Percentiles rank a stretch among this genome's conserved stretches.
These are phyloP conservation scores for Tylopilus plumbeoviolaceoides DNA, from an alignment of 768 basidiomycete genomes.

Conservation along the genomic window DNA sequence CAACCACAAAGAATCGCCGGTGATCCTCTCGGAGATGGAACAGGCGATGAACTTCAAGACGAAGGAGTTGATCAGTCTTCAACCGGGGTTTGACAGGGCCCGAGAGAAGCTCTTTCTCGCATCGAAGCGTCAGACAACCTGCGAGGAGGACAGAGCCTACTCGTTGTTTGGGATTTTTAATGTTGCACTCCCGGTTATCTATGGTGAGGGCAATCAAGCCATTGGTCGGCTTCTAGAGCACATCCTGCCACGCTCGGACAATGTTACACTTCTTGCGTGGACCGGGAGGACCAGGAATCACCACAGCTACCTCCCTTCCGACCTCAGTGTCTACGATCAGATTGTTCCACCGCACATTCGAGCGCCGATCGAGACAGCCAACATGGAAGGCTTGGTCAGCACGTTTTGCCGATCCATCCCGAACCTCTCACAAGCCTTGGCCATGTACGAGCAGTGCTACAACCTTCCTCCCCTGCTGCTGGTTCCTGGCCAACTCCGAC, in stretches of 20 bases:
- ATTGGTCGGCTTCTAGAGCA: neutral
- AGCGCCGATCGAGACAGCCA: too few species aligned
- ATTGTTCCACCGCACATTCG: neutral
- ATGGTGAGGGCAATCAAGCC: slow-evolving; percentile 10
- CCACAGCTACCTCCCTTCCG: neutral
- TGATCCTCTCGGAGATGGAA: slow-evolving; percentile 2
- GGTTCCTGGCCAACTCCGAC: neutral
- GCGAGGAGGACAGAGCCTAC: slow-evolving; percentile 14
- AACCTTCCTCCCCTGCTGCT: neutral
- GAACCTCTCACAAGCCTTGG: neutral
- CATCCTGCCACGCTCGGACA: neutral
- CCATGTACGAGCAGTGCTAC: neutral
- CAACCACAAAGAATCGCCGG: slow-evolving; percentile 6
- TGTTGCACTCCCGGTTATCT: slow-evolving; percentile 4
- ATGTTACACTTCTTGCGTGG: neutral
- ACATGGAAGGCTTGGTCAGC: too few species aligned
- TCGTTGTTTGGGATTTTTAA: slow-evolving; percentile 14
- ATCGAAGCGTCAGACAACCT: slow-evolving; percentile 9
- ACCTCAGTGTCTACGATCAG: neutral
- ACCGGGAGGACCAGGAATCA: neutral
- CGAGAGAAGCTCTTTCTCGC: slow-evolving; percentile 11
- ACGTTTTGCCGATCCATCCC: neutral
- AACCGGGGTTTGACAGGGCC: neutral
- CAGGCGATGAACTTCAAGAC: neutral
- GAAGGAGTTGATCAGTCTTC: neutral